Conservation (phyloP, 192 early-diverging fungal species). For the Gigaspora rosea region DNA sequence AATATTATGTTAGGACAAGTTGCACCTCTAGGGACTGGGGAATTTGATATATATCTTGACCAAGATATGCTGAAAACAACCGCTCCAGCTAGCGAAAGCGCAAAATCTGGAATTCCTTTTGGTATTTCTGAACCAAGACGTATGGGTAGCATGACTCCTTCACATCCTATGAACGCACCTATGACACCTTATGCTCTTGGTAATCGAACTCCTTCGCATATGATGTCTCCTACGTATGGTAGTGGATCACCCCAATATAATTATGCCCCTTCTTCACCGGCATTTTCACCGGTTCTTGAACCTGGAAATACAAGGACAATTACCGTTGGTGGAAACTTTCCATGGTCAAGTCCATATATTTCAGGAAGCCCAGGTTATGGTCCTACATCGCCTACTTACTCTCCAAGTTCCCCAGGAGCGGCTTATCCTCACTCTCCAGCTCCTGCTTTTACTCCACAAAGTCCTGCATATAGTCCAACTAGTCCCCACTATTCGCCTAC, state of each 20-base stretch:
- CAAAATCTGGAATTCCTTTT: conserved; percentile 54
- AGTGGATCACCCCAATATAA: conserved; percentile 7
- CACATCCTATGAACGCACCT: conserved; percentile 60
- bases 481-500: conserved; percentile 80
- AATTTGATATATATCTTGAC: conserved; percentile 92
- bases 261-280: neutral
- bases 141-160: conserved; percentile 57
- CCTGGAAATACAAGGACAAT: neutral
- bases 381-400: conserved; percentile 53
- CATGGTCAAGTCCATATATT: conserved; percentile 49
- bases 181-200: conserved; percentile 82
- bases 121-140: conserved; percentile 53
- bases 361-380: conserved; percentile 46
- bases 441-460: conserved; percentile 48
- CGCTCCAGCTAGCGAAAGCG: conserved; percentile 53
- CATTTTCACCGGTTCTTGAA: conserved; percentile 22
- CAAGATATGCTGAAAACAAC: conserved; percentile 85
- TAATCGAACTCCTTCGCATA: conserved; percentile 27
- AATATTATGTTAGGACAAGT: conserved; percentile 98
- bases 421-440: conserved; percentile 43
- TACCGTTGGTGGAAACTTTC: conserved; percentile 46
- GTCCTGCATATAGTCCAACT: conserved; percentile 71
- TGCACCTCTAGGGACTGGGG: conserved; percentile 93
- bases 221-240: conserved; percentile 14
- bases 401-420: conserved; percentile 47